phyloP scores from a whole-genome alignment of 1,284 basidiomycete species.

The Ceratobasidium papillatum region DNA sequence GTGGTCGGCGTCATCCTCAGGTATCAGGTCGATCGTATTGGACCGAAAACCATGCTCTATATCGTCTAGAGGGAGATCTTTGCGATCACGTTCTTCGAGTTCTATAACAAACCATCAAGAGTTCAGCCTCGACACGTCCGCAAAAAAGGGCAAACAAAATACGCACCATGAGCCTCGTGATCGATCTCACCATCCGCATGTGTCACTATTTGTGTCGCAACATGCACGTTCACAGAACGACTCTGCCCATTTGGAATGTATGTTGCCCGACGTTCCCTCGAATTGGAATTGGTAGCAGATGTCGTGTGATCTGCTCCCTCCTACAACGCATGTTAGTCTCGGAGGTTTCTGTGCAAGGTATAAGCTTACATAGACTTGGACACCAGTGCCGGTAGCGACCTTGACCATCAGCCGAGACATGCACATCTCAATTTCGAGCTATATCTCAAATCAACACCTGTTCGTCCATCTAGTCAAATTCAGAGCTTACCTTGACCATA shows the following conservation, averaged over 20 bases:
- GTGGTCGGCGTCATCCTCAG: slow-evolving; percentile 22
- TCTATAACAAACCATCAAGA: background rate
- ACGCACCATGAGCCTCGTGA: slow-evolving; percentile 34
- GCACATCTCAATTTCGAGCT: slow-evolving; percentile 44
- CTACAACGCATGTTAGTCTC: background rate
- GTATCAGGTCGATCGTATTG: slow-evolving; percentile 18
- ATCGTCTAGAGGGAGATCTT: slow-evolving; percentile 9
- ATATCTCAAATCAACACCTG: background rate
- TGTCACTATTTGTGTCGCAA: slow-evolving; percentile 31
- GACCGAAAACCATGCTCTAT: slow-evolving; percentile 10
- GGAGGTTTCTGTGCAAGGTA: too few relatives aligned
- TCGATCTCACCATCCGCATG: slow-evolving; percentile 32
- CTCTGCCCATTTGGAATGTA: background rate
- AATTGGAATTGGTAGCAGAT: slow-evolving; percentile 7
- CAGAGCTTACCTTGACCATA: slow-evolving; percentile 41
- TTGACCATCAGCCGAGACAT: slow-evolving; percentile 42
- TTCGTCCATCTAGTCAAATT: background rate
- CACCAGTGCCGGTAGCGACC: slow-evolving; percentile 35
- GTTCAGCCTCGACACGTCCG: background rate
- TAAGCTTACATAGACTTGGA: slow-evolving; percentile 17
- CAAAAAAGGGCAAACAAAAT: background rate
- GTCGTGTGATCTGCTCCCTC: slow-evolving; percentile 24
- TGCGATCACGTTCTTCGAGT: slow-evolving; percentile 36
- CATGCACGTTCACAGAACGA: slow-evolving; percentile 31
- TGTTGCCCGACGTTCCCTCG: slow-evolving; percentile 2